Evolutionary conservation across 371 early-diverging fungal genomes (phyloP), one percentile per base, ranked within the genome.

Genomic region (Phascolomyces articulosus): DNA sequence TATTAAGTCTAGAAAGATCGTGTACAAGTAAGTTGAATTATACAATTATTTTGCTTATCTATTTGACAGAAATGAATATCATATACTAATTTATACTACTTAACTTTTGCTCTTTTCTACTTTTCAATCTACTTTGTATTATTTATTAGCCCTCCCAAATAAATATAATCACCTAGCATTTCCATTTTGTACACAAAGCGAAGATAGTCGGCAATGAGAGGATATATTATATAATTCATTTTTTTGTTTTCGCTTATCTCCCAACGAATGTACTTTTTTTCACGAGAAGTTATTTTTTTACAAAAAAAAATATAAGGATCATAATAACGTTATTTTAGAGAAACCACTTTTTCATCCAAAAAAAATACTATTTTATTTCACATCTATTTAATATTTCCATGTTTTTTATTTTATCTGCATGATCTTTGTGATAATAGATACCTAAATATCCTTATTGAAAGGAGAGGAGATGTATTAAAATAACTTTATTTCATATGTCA

Each of bases 1-100:
- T 48, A 74, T 94, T 61, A 94, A 94, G 86, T 76, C 89, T 47
- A 89, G 93, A 83, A 93, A 93, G 90, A 82, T 94, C 66, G 85
- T 85, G 63, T 91, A 89, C 84, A 86, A 83, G 85, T 83, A 79
- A 77, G 74, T 66, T n/a, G n/a, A n/a, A n/a, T n/a, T n/a, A n/a
- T n/a, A n/a, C n/a, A n/a, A n/a, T n/a, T n/a, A n/a, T n/a, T n/a
- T n/a, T n/a, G n/a, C n/a, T n/a, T n/a, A n/a, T n/a, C n/a, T n/a
- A n/a, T n/a, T n/a, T n/a, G n/a, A n/a, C n/a, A n/a, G n/a, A n/a
- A n/a, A n/a, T n/a, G n/a, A n/a, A n/a, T n/a, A n/a, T n/a, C n/a
- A n/a, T n/a, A n/a, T n/a, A n/a, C n/a, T n/a, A n/a, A n/a, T n/a
- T n/a, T n/a, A n/a, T n/a, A n/a, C n/a, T n/a, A n/a, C n/a, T n/a